Percentiles rank a stretch among this genome's conserved stretches.
Conservation (phyloP, 805 yeast species). For the Candida maltosa region DNA sequence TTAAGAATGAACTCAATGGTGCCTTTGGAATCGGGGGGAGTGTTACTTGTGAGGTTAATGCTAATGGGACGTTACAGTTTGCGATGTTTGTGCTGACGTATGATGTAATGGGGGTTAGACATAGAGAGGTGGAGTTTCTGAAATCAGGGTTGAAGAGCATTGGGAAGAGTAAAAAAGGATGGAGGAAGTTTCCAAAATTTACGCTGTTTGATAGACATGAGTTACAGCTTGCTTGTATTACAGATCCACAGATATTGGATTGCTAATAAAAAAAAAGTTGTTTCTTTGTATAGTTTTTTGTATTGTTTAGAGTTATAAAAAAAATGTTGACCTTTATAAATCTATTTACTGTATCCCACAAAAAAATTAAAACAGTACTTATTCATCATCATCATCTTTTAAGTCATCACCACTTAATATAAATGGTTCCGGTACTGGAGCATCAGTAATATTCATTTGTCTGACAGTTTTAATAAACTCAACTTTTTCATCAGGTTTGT, state of each 20-base stretch:
- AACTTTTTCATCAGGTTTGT: slow-evolving; percentile 54
- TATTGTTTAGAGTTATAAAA: background rate
- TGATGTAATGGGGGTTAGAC: slow-evolving; percentile 5
- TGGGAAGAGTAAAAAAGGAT: slow-evolving; percentile 6
- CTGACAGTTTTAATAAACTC: slow-evolving; percentile 80
- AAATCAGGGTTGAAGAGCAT: slow-evolving; percentile 1
- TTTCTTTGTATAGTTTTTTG: background rate
- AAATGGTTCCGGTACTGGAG: slow-evolving; percentile 71
- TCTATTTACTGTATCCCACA: too few species aligned
- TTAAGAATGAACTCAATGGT: slow-evolving; percentile 1
- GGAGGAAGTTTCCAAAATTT: background rate
- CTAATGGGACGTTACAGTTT: slow-evolving; percentile 8
- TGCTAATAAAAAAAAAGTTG: background rate
- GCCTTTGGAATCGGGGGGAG: slow-evolving; percentile 5
- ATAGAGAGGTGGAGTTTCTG: slow-evolving; percentile 3
- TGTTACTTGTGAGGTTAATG: slow-evolving; percentile 6
- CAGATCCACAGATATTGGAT: slow-evolving; percentile 3
- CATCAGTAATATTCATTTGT: slow-evolving; percentile 70
- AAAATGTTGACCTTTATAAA: too few species aligned
- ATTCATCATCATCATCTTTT: slow-evolving; percentile 31
- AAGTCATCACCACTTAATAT: slow-evolving; percentile 55
- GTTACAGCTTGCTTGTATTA: slow-evolving; percentile 9
- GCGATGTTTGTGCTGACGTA: slow-evolving; percentile 3
- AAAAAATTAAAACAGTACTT: slow-evolving; percentile 5
- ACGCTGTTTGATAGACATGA: slow-evolving; percentile 1